phyloP scores from a whole-genome alignment of 2,329 filamentous ascomycete species.

The Fusarium citri region DNA sequence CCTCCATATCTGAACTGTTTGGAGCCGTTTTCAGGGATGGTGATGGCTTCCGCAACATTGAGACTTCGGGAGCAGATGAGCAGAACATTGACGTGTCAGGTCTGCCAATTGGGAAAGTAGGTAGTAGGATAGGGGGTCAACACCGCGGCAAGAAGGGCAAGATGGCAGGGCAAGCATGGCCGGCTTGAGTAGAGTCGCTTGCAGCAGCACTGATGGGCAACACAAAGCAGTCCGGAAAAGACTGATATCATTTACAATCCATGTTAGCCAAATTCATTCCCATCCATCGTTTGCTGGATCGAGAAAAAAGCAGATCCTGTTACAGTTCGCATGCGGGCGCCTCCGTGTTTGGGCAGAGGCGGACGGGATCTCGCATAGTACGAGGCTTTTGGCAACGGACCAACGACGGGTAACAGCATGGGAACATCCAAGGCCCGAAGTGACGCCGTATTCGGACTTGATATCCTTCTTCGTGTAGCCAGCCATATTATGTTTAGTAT shows the following conservation, averaged over 20 bases:
- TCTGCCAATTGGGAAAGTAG: conserved; percentile 31
- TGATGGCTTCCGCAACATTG: conserved; percentile 70
- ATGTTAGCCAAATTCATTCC: conserved; percentile 1
- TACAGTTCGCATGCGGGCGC: conserved; percentile 20
- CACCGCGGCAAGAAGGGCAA: conserved; percentile 43
- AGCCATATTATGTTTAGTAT: conserved; percentile 21
- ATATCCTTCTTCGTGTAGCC: conserved; percentile 21
- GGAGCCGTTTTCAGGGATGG: conserved; percentile 79
- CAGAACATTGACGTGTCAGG: conserved; percentile 46
- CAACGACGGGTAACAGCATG: conserved; percentile 28
- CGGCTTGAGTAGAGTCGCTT: conserved; percentile 12
- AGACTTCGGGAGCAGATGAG: conserved; percentile 47
- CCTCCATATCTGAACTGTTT: conserved; percentile 76
- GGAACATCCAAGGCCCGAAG: conserved; percentile 32
- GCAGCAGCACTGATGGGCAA: neutral
- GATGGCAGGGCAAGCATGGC: neutral
- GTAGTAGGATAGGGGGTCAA: conserved; percentile 9
- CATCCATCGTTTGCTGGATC: conserved; percentile 17
- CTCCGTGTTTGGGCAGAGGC: conserved; percentile 37
- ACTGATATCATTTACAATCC: neutral
- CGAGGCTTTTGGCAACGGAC: conserved; percentile 29
- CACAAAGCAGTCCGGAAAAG: neutral
- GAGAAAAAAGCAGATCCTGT: conserved; percentile 23
- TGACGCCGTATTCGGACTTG: conserved; percentile 40
- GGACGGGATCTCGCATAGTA: conserved; percentile 41